Evolutionary conservation across 768 basidiomycete species (phyloP).

Genomic region (Pulveroboletus sp.): DNA sequence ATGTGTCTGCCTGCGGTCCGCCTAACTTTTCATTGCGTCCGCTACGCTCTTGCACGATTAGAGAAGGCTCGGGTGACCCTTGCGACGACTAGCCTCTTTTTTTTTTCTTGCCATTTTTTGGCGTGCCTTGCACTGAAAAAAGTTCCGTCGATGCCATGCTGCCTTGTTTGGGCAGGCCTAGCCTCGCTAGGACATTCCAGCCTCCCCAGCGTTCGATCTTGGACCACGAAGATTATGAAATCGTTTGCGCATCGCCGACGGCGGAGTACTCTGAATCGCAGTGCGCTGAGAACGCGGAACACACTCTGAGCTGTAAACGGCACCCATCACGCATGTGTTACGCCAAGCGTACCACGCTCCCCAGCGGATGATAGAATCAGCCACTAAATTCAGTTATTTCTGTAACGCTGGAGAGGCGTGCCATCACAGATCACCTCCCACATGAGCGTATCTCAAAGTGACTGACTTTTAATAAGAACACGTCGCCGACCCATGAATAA

Average conservation of each 20-base stretch:
- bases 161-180: conserved; percentile 4
- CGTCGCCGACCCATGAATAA: conserved; percentile 3
- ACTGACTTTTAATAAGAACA: conserved; percentile 25
- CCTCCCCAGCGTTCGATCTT: conserved; percentile 2
- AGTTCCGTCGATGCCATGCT: neutral
- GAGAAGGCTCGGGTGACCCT: conserved; percentile 15
- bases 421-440: conserved; percentile 5
- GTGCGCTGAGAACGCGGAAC: conserved; percentile 20
- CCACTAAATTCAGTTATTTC: conserved; percentile 5
- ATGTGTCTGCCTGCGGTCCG: conserved; percentile 31
- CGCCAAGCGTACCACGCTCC: neutral
- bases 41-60: conserved; percentile 20
- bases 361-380: neutral
- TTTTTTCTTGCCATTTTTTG: conserved; percentile 3
- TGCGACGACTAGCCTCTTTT: conserved; percentile 10
- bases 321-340: neutral
- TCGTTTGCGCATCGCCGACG: neutral
- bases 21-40: conserved; percentile 25
- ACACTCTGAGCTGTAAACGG: conserved; percentile 16
- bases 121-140: conserved; percentile 21
- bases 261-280: neutral
- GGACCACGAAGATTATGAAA: conserved; percentile 3
- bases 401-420: conserved; percentile 9
- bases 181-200: neutral
- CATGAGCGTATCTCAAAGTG: conserved; percentile 10